These are phyloP conservation scores for Plenodomus biglobosus DNA, from an alignment of 2,329 filamentous ascomycete species.

Conservation along the genomic window DNA sequence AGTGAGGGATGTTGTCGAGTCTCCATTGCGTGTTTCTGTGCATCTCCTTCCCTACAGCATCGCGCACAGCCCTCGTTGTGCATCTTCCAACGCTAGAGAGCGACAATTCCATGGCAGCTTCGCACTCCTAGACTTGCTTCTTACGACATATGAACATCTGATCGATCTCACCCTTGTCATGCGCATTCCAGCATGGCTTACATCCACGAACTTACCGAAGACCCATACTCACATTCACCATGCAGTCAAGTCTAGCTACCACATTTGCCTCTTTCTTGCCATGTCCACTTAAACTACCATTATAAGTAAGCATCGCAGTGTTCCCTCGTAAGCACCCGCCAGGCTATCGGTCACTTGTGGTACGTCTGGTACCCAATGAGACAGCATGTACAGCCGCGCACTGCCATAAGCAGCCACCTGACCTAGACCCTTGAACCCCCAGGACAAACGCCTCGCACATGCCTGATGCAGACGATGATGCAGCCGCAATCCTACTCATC, in stretches of 20 bases:
- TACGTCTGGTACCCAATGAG: neutral
- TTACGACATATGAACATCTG: neutral
- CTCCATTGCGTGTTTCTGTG: neutral
- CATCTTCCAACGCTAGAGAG: no score
- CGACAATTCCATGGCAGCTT: neutral
- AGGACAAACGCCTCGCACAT: conserved; percentile 5
- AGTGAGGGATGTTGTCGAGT: neutral
- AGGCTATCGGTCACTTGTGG: neutral
- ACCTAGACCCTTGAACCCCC: conserved; percentile 14
- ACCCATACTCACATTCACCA: no score
- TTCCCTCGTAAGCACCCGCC: neutral
- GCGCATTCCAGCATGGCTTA: no score
- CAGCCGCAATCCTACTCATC: neutral
- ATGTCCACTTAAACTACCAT: no score
- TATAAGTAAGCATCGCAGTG: neutral
- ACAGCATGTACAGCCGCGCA: conserved; percentile 13
- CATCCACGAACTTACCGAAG: no score
- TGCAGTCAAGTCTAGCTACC: no score
- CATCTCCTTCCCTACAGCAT: neutral
- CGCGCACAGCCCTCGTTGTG: neutral
- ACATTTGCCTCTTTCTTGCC: no score
- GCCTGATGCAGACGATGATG: neutral
- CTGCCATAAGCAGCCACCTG: conserved; percentile 8
- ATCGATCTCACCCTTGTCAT: no score
- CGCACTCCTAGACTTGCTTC: neutral